phyloP scores from a whole-genome alignment of 1,284 basidiomycete genomes.

The Irpex sp. region DNA sequence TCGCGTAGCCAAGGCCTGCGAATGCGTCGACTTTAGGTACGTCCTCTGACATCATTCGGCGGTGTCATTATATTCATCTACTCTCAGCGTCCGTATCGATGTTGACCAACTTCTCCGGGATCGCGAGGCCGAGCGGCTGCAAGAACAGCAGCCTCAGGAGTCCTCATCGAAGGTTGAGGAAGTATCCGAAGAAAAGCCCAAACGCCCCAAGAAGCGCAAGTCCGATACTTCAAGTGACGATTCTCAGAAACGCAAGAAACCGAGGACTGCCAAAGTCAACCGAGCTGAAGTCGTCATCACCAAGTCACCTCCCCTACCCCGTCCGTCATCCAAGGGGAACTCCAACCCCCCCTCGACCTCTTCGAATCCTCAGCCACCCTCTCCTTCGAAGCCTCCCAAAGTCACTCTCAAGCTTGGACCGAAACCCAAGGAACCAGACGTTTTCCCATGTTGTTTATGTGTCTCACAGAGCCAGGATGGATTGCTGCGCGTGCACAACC shows the following conservation, averaged over 20 bases:
- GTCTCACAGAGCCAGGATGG: constrained; percentile 54
- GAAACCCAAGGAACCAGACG: constrained; percentile 50
- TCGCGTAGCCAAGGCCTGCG: constrained; percentile 75
- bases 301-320: constrained; percentile 25
- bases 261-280: constrained; percentile 17
- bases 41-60: constrained; percentile 12
- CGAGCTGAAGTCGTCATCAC: constrained; percentile 9
- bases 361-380: background rate
- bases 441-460: constrained; percentile 81
- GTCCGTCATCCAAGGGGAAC: constrained; percentile 21
- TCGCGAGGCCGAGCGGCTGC: constrained; percentile 43
- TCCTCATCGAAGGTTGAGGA: background rate
- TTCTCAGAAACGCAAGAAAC: constrained; percentile 33
- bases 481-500: constrained; percentile 68
- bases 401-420: constrained; percentile 63
- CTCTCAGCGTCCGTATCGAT: constrained; percentile 83
- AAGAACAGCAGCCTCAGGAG: constrained; percentile 8
- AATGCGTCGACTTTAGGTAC: constrained; percentile 82
- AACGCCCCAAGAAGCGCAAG: constrained; percentile 36
- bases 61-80: background rate
- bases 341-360: background rate
- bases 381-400: constrained; percentile 33
- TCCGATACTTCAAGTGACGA: constrained; percentile 18
- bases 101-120: constrained; percentile 79
- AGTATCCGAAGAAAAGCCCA: constrained; percentile 16